Percentiles rank a stretch among this genome's conserved stretches.
Evolutionary conservation across 2,329 filamentous ascomycete genomes (phyloP).

Genomic region (Scopulariopsis brevicaulis): DNA sequence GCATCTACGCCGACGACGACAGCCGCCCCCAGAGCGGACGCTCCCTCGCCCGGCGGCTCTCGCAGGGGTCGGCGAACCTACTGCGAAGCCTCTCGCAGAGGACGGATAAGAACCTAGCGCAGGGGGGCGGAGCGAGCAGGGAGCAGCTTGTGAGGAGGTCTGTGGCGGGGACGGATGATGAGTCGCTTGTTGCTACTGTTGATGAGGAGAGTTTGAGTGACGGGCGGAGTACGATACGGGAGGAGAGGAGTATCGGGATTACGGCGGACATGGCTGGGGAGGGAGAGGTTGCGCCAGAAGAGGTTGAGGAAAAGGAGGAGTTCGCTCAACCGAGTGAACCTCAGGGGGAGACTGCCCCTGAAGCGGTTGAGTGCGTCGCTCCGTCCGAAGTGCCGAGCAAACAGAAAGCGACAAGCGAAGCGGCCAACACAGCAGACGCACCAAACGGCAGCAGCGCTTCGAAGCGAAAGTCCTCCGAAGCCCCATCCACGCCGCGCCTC

Average conservation of each 20-base stretch:
- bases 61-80: slow-evolving; percentile 31
- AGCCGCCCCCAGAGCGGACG: slow-evolving; percentile 17
- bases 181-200: slow-evolving; percentile 47
- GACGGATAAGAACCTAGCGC: slow-evolving; percentile 9
- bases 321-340: no score
- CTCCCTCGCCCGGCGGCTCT: slow-evolving; percentile 35
- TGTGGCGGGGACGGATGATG: slow-evolving; percentile 20
- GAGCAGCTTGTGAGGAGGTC: slow-evolving; percentile 29
- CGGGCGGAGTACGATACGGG: slow-evolving; percentile 18
- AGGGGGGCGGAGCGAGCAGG: slow-evolving; percentile 20
- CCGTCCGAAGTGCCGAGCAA: slow-evolving; percentile 7
- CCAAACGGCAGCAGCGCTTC: slow-evolving; percentile 9
- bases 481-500: slow-evolving; percentile 29
- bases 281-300: background rate
- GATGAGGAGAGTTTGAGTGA: slow-evolving; percentile 37
- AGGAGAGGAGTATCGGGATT: slow-evolving; percentile 24
- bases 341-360: background rate
- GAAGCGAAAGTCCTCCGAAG: slow-evolving; percentile 24
- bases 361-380: slow-evolving; percentile 2
- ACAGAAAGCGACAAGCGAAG: slow-evolving; percentile 4
- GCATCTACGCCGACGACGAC: slow-evolving; percentile 53
- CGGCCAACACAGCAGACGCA: background rate
- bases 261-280: slow-evolving; percentile 19
- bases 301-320: background rate
- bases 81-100: slow-evolving; percentile 30